A percentile compares a stretch with the other conserved stretches of the same genome.
Conservation (phyloP, 148 eudicot genomes). For the Vaccinium macrocarpon region DNA sequence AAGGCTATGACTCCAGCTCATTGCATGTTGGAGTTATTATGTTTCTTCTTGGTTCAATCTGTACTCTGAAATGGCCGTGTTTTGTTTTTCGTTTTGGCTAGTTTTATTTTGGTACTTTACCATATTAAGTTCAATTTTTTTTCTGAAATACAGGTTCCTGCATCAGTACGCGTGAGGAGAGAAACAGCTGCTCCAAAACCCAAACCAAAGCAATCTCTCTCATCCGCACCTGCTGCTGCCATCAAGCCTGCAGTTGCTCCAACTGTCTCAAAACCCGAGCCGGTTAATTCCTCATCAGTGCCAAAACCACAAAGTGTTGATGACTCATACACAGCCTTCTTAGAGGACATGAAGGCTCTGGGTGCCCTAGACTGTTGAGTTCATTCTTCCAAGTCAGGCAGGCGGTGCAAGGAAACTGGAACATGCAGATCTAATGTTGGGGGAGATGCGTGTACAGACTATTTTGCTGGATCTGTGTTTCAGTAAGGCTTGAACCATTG, state of each 20-base stretch:
- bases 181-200: conserved; percentile 74
- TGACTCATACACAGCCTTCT: conserved; percentile 85
- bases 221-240: conserved; percentile 30
- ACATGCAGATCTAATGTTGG: background rate
- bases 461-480: background rate
- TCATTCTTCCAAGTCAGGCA: background rate
- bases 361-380: conserved; percentile 90
- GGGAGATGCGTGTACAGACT: conserved; percentile 2
- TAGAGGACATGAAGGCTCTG: conserved; percentile 97
- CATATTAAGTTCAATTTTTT: background rate
- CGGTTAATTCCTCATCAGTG: conserved; percentile 43
- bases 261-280: conserved; percentile 42
- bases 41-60: background rate
- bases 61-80: background rate
- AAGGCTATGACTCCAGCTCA: background rate
- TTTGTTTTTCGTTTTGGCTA: background rate
- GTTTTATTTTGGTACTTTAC: background rate
- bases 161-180: conserved; percentile 96
- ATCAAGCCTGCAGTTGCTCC: conserved; percentile 38
- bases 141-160: conserved; percentile 59
- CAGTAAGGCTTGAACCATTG: background rate
- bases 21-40: background rate
- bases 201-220: conserved; percentile 60
- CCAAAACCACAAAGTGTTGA: conserved; percentile 75
- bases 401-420: background rate